A percentile compares a stretch with the other conserved stretches of the same genome.
These are phyloP conservation scores for Tolypocladium sp. DNA, from an alignment of 2,329 filamentous ascomycete species.

Conservation along the genomic window DNA sequence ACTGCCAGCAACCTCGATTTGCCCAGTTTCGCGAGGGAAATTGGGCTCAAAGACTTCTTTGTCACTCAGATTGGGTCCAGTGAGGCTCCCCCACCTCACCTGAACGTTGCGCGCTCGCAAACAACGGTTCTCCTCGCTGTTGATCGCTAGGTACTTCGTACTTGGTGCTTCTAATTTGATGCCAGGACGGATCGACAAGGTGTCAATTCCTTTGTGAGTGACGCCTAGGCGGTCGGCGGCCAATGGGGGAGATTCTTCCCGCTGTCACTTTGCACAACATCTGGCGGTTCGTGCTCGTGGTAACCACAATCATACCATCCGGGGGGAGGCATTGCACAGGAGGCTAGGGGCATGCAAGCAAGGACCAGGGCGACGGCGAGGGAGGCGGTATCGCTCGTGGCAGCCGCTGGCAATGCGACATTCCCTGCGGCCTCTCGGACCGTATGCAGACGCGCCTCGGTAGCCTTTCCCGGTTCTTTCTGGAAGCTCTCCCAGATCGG, in stretches of 20 bases:
- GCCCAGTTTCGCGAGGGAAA: background rate
- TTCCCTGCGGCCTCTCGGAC: background rate
- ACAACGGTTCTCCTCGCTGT: background rate
- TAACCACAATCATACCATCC: background rate
- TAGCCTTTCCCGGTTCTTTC: background rate
- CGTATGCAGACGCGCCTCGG: background rate
- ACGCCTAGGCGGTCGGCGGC: background rate
- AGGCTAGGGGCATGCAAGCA: background rate
- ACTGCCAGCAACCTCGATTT: background rate
- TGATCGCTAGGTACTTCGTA: too few species aligned
- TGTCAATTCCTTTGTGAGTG: background rate
- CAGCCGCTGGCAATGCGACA: background rate
- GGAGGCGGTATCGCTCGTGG: background rate
- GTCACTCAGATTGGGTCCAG: too few species aligned
- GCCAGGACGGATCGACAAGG: background rate
- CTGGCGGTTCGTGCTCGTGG: background rate
- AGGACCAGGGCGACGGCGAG: background rate
- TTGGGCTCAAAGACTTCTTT: background rate
- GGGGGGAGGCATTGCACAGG: background rate
- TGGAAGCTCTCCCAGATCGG: background rate
- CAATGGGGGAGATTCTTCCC: background rate
- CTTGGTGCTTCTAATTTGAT: background rate
- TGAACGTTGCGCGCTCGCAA: background rate
- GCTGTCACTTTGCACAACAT: background rate
- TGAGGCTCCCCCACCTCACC: background rate